These are phyloP conservation scores for Omphalotus guepiniiformis DNA, from an alignment of 768 basidiomycete species.

Conservation along the genomic window DNA sequence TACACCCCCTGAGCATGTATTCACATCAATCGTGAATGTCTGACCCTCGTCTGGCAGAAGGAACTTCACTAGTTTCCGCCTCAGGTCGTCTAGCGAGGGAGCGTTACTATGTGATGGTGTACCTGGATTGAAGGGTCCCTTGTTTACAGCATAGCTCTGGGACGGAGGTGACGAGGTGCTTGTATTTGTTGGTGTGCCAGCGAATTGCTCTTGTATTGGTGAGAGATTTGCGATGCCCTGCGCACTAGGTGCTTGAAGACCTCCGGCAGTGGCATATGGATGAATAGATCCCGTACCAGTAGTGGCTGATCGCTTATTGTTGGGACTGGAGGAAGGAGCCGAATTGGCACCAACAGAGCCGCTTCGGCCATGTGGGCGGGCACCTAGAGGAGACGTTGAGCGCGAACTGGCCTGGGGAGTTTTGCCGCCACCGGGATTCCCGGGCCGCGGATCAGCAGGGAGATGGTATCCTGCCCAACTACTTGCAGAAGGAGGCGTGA, in stretches of 20 bases:
- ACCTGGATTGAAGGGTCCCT: constrained; percentile 52
- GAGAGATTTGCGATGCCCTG: constrained; percentile 47
- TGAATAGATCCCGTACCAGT: constrained; percentile 41
- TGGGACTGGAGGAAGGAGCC: constrained; percentile 28
- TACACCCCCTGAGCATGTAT: constrained; percentile 73
- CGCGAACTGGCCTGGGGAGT: constrained; percentile 28
- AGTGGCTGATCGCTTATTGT: constrained; percentile 40
- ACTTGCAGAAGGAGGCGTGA: constrained; percentile 39
- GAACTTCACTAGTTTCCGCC: constrained; percentile 87
- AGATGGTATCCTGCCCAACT: constrained; percentile 48
- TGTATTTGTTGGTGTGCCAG: constrained; percentile 27
- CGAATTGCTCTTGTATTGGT: constrained; percentile 69
- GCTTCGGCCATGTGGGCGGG: constrained; percentile 43
- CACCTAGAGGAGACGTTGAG: constrained; percentile 41
- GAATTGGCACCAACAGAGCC: constrained; percentile 45
- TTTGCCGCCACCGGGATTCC: constrained; percentile 41
- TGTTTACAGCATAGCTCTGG: constrained; percentile 49
- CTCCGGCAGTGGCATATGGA: constrained; percentile 51
- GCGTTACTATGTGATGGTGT: constrained; percentile 39
- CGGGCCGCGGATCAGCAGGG: constrained; percentile 60
- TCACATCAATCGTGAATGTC: constrained; percentile 74
- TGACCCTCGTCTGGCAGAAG: constrained; percentile 77
- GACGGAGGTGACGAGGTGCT: constrained; percentile 48
- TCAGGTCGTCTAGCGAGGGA: constrained; percentile 70
- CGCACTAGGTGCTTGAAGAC: constrained; percentile 29